Base-by-base conservation (phyloP, 805 yeast species). In the Starmerella apis region DNA sequence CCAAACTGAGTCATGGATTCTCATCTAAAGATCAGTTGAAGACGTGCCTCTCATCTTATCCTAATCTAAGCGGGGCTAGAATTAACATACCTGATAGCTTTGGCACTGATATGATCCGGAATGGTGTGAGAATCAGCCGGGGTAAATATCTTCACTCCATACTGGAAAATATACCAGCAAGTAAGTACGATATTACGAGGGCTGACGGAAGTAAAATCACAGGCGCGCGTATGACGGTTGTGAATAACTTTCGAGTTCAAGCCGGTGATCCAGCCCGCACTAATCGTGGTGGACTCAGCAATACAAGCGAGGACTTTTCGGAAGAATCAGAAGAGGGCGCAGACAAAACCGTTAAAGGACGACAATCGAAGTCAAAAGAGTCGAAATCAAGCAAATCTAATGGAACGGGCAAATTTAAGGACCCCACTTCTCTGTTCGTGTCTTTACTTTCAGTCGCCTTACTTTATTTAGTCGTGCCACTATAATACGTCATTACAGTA, bases 31-130 rank as follows among this genome's bases (percentile, higher is more conserved):
- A 18, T 20, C 23, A 27, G n/a, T n/a, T 19, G 22, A 41, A 27
- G 16, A 13, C 14, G 47, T 36, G 60, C 43, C 6, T 31, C 25
- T 9, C 53, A 13, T 52, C 52, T 42, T 63, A 56, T 28, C 25
- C 51, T 3, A 28, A 56, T 22, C 48, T 56, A 23, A 35, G 43
- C 11, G 60, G 55, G 22, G 56, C 58, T 20, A 43, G 49, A 44
- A 49, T 46, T 18, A 56, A 58, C 2, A 56, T 67, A 16, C 70
- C 69, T 2, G 61, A 59, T 28, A 59, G 63, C 38, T 58, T 56
- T 22, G 71, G 66, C 14, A 55, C 65, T 7, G 61, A 59, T 19
- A 52, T 65, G 59, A 62, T 67, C 41, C 58, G 59, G 23, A 52
- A 62, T 33, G 69, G 71, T n/a, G 58, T 63, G n/a, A 54, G 56